These are phyloP conservation scores for Gillenia trifoliata DNA, from an alignment of 306 rosid species.

Conservation along the genomic window DNA sequence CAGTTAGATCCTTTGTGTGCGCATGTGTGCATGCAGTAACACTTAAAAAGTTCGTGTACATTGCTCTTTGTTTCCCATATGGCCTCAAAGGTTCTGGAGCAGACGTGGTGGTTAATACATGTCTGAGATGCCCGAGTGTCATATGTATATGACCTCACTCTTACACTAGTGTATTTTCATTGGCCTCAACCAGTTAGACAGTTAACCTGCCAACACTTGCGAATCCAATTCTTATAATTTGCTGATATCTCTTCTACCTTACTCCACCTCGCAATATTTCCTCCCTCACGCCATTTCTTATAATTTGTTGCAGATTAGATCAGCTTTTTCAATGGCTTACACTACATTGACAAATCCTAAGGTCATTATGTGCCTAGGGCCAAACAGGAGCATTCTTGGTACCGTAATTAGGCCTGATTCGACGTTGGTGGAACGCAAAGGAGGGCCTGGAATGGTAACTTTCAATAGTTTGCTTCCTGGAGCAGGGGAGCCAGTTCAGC, in stretches of 20 bases:
- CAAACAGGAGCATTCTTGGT: constrained; percentile 81
- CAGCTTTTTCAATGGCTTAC: constrained; percentile 87
- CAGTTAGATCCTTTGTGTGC: not conserved
- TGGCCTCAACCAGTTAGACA: not conserved
- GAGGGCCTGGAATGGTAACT: constrained; percentile 68
- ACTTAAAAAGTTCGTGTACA: not conserved
- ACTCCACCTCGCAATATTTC: not conserved
- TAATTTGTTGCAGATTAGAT: constrained; percentile 54
- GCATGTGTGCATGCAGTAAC: not conserved
- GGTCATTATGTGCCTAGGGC: constrained; percentile 55
- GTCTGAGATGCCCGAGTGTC: not conserved
- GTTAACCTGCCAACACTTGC: not conserved
- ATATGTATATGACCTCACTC: not conserved
- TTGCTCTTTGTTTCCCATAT: not conserved
- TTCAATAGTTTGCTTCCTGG: constrained; percentile 86
- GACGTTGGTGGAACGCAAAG: constrained; percentile 66
- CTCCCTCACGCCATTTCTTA: not conserved
- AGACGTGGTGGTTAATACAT: not conserved
- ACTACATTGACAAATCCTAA: constrained; percentile 72
- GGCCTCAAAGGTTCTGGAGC: not conserved
- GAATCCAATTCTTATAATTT: not conserved
- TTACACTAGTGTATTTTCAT: not conserved
- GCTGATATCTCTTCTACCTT: not conserved
- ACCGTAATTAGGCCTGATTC: constrained; percentile 91
- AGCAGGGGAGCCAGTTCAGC: constrained; percentile 69